phyloP scores from a whole-genome alignment of 176 grass and related monocot species.

The Luzula sylvatica region DNA sequence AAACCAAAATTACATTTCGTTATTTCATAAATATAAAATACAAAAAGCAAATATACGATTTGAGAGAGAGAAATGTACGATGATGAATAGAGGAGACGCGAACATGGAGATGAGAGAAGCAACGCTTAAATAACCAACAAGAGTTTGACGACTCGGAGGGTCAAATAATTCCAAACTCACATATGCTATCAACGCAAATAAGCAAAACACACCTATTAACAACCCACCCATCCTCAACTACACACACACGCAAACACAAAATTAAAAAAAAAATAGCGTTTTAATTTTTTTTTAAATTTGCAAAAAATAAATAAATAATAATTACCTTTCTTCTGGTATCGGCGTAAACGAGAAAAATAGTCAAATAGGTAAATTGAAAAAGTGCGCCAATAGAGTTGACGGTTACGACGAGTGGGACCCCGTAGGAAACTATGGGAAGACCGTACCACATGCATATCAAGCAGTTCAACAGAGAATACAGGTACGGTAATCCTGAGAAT shows the following conservation, averaged over 20 bases:
- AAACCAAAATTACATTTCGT: not conserved
- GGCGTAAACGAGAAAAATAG: slow-evolving; percentile 52
- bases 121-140: slow-evolving; percentile 82
- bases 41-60: not conserved
- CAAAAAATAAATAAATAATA: too few species aligned
- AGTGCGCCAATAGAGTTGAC: slow-evolving; percentile 76
- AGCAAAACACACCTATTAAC: slow-evolving; percentile 32
- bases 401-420: slow-evolving; percentile 61
- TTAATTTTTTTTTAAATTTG: too few species aligned
- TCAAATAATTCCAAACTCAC: slow-evolving; percentile 51
- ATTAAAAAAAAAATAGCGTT: not conserved
- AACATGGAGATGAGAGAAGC: slow-evolving; percentile 93
- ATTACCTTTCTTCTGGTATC: slow-evolving; percentile 52
- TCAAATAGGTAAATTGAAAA: slow-evolving; percentile 78
- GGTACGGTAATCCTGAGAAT: slow-evolving; percentile 83
- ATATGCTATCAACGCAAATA: slow-evolving; percentile 45
- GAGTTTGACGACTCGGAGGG: slow-evolving; percentile 41
- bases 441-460: slow-evolving; percentile 96
- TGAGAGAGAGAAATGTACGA: slow-evolving; percentile 29
- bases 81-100: slow-evolving; percentile 77
- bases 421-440: slow-evolving; percentile 75
- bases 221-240: slow-evolving; percentile 64
- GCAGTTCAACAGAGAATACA: slow-evolving; percentile 93
- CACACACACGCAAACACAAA: slow-evolving; percentile 14
- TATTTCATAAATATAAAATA: not conserved